These are phyloP conservation scores for Phytopythium helicoides DNA, from an alignment of 352 stramenopile genomes.

Conservation along the genomic window DNA sequence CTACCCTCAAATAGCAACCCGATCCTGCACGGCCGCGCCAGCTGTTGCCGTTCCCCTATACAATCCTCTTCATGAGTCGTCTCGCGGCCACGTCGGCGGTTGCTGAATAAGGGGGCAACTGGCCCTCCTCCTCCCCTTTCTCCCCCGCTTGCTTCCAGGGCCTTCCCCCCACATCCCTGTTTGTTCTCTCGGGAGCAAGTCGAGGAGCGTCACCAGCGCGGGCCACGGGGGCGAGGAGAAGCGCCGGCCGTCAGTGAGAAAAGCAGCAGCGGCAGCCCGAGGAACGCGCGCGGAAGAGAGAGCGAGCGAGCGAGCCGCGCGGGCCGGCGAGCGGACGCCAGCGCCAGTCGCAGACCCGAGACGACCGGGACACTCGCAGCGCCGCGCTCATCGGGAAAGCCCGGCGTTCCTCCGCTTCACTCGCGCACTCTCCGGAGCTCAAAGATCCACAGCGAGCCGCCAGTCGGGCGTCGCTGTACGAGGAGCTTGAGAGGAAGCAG, in stretches of 20 bases:
- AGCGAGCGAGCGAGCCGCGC: background rate
- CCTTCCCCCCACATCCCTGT: conserved; percentile 11
- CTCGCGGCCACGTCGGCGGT: background rate
- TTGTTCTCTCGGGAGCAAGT: conserved; percentile 6
- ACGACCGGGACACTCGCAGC: no score
- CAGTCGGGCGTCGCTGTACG: background rate
- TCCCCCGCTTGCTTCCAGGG: background rate
- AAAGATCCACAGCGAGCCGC: background rate
- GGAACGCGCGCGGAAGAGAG: conserved; percentile 2
- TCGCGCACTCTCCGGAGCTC: background rate
- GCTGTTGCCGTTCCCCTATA: conserved; percentile 5
- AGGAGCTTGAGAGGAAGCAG: background rate
- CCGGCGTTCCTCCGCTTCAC: background rate
- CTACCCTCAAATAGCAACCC: background rate
- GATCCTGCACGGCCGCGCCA: background rate
- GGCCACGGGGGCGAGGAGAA: background rate
- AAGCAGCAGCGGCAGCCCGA: background rate
- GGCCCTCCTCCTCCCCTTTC: background rate
- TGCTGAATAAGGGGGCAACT: background rate
- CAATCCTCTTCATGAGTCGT: background rate
- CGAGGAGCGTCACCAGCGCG: conserved; percentile 1
- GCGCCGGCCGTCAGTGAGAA: background rate
- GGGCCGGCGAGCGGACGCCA: no score
- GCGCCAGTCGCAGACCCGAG: background rate
- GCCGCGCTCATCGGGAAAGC: conserved; percentile 4